Base-by-base conservation (phyloP, 176 grass and related monocot genomes). In the Carex pumila region DNA sequence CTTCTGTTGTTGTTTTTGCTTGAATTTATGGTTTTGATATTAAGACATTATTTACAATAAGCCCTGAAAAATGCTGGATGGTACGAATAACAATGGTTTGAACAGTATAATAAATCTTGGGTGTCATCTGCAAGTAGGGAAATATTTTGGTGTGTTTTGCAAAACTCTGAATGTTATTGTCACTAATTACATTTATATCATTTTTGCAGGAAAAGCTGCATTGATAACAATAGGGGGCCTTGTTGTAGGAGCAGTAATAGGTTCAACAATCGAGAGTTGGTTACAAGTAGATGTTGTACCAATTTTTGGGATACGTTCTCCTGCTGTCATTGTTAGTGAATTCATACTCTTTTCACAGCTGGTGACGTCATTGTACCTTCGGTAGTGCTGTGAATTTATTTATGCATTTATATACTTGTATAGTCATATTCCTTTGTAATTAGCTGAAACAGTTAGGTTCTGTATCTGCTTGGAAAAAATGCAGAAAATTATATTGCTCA, bases 261-360 rank as follows among this genome's bases (percentile, higher is more conserved):
- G 97, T 69, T 96, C 97, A 73, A 86, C 87, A 65, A 84, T 94
- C 7, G 97, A 99, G 87, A 90, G 79, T 83, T 99, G 88, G 85
- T 88, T 99, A 81, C 97, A 96, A 88, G 97, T 99, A 47, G 97
- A 99, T 86, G 77, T 99, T 29, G 88, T 96, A 55, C 91, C 93
- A 52, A 94, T 99, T 78, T 75, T 94, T 12, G 93, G 93, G 60
- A 92, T 99, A 79, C 93, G 91, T 62, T 99, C 96, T 12, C 96
- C 93, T 1, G 85, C 96, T 4, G 89, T 99, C 4, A 84, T 99
- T 66, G 88, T 99, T 79, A 99, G 93, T 65, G 96, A 95, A 82
- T 99, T 99, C 84, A 90, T 99, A 82, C 88, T 99, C 6, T 92
- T 99, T 83, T 99, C 93, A 60, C 91, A 94, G 80, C 84, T 99